Percentiles rank a stretch among this genome's conserved stretches.
Evolutionary conservation across 257 asterid species (phyloP).

Genomic region (Solanum virginianum): DNA sequence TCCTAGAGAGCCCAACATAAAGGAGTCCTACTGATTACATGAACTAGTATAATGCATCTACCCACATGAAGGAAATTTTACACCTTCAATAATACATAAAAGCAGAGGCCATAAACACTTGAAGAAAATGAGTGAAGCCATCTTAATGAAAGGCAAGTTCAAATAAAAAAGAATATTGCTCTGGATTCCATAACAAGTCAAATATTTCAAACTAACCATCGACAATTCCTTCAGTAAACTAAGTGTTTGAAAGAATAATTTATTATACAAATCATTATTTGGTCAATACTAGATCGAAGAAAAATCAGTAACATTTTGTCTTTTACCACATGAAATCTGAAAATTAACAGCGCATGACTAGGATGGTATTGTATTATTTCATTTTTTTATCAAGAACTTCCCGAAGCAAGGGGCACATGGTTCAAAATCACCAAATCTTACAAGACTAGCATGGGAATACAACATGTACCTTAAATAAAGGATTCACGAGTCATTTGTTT

Average conservation of each 20-base stretch:
- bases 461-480: constrained; percentile 33
- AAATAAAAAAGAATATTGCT: not conserved
- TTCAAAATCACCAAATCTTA: not conserved
- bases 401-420: not conserved
- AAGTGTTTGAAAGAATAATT: not conserved
- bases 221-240: not conserved
- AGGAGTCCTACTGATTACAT: not conserved
- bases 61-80: not conserved
- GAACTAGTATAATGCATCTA: not conserved
- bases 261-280: not conserved
- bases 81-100: not conserved
- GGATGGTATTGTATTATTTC: not conserved
- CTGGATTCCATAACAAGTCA: not conserved
- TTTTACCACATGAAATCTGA: not conserved
- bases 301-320: not conserved
- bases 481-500: constrained; percentile 24
- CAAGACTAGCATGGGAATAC: not conserved
- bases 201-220: not conserved
- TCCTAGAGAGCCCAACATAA: not conserved
- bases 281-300: not conserved
- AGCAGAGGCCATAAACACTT: not conserved
- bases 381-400: no score
- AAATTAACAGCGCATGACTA: not conserved
- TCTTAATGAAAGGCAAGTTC: not conserved
- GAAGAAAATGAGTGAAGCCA: not conserved